Evolutionary conservation across 73 alveolate species (phyloP).

Genomic region (Paramecium pentaurelia): DNA sequence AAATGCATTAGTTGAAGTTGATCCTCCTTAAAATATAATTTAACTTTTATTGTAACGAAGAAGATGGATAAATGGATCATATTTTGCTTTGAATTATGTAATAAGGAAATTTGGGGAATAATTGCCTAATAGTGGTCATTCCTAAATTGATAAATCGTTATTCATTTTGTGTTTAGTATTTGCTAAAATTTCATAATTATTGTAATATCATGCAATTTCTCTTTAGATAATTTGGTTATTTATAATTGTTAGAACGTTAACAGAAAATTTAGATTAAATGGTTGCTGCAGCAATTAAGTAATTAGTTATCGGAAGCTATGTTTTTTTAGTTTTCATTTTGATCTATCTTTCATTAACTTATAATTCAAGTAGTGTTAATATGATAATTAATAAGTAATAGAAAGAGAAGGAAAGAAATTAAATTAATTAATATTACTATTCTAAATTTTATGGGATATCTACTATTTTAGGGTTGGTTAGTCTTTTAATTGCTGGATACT

Average conservation of each 20-base stretch:
- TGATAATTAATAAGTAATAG: background rate
- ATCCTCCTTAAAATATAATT: constrained; percentile 54
- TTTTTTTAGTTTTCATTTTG: background rate
- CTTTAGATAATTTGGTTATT: background rate
- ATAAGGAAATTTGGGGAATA: background rate
- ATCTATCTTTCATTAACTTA: background rate
- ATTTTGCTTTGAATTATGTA: constrained; percentile 64
- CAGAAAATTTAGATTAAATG: background rate
- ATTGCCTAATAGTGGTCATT: constrained; percentile 21
- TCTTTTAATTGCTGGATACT: background rate
- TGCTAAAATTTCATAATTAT: background rate
- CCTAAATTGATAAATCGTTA: background rate
- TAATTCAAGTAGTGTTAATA: background rate
- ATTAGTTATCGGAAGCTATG: background rate
- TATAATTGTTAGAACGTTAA: background rate
- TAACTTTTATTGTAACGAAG: constrained; percentile 62
- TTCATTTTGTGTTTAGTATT: background rate
- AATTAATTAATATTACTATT: background rate
- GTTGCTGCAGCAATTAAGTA: background rate
- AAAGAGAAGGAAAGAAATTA: background rate
- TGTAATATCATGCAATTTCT: background rate
- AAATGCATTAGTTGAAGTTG: constrained; percentile 67
- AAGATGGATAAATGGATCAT: constrained; percentile 75
- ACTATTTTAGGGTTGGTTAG: constrained; percentile 40
- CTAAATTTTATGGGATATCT: constrained; percentile 46